Conservation (phyloP, 1,139 yeast genomes). For the Candida tunisiensis region DNA sequence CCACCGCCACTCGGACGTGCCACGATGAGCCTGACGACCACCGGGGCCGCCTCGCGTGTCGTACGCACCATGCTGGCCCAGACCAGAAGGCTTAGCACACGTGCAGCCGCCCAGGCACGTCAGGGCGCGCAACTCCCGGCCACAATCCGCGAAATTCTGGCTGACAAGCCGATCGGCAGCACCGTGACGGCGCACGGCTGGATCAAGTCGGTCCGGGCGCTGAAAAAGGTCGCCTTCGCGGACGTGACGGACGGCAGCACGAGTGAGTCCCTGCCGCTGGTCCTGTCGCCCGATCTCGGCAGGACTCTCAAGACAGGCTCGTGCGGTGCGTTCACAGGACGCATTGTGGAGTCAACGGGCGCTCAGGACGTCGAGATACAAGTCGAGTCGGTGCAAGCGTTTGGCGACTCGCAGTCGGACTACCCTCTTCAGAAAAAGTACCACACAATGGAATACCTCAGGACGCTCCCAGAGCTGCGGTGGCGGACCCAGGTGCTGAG, state of each 20-base stretch:
- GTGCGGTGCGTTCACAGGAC: slow-evolving; percentile 29
- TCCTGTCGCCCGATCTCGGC: slow-evolving; percentile 18
- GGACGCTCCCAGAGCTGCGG: slow-evolving; percentile 59
- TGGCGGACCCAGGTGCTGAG: slow-evolving; percentile 56
- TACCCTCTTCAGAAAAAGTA: slow-evolving; percentile 79
- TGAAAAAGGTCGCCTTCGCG: slow-evolving; percentile 65
- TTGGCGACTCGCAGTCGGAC: slow-evolving; percentile 32
- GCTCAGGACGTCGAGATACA: slow-evolving; percentile 31
- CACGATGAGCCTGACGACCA: too few relatives aligned
- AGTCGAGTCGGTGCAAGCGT: slow-evolving; percentile 15
- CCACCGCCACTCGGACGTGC: too few relatives aligned
- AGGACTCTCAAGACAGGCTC: slow-evolving; percentile 24
- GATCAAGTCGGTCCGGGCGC: slow-evolving; percentile 51
- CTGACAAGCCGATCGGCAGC: slow-evolving; percentile 3
- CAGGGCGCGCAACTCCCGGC: not conserved
- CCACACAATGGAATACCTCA: slow-evolving; percentile 46
- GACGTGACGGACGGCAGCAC: slow-evolving; percentile 69
- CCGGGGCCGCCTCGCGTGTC: too few relatives aligned
- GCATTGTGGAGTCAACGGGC: slow-evolving; percentile 13
- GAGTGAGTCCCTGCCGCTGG: slow-evolving; percentile 38
- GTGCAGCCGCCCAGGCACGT: not conserved
- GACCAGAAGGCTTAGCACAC: too few relatives aligned
- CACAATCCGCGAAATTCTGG: not conserved
- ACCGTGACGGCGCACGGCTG: slow-evolving; percentile 38
- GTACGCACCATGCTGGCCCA: too few relatives aligned